Percentiles rank a stretch among this genome's conserved stretches.
phyloP scores from a whole-genome alignment of 2,329 filamentous ascomycete genomes.

The Ophiocordyceps camponoti-floridani region DNA sequence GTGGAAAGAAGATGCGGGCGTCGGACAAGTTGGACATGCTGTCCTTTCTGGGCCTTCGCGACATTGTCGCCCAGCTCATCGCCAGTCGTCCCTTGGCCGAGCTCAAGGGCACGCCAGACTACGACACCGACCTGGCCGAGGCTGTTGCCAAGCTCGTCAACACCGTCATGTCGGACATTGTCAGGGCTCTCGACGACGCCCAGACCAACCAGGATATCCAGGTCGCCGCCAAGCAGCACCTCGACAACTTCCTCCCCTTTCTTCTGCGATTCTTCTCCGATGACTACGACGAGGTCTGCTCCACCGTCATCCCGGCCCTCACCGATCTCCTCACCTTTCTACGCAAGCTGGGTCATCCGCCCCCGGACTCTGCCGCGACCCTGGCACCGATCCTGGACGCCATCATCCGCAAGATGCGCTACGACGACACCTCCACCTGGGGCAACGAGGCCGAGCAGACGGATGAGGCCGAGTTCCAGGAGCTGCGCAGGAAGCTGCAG shows the following conservation, averaged over 20 bases:
- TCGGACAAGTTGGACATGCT: constrained; percentile 91
- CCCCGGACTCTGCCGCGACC: constrained; percentile 61
- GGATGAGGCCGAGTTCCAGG: constrained; percentile 93
- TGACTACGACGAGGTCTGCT: constrained; percentile 96
- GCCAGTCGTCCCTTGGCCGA: constrained; percentile 66
- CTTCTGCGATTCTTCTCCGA: constrained; percentile 90
- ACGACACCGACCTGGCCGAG: constrained; percentile 91
- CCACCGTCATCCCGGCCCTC: constrained; percentile 81
- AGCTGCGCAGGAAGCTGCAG: constrained; percentile 76
- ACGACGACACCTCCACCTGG: constrained; percentile 88
- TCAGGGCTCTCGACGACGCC: constrained; percentile 61
- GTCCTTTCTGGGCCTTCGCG: constrained; percentile 68
- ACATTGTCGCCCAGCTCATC: constrained; percentile 74
- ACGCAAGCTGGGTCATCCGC: constrained; percentile 60
- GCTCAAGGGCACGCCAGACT: constrained; percentile 62
- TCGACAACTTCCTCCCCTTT: constrained; percentile 71
- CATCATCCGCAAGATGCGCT: constrained; percentile 91
- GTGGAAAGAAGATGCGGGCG: constrained; percentile 94
- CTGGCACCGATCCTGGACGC: constrained; percentile 77
- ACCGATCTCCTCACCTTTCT: constrained; percentile 86
- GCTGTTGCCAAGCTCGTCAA: constrained; percentile 92
- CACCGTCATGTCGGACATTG: constrained; percentile 70
- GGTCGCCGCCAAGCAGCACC: constrained; percentile 60
- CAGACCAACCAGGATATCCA: constrained; percentile 44
- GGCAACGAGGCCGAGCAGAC: constrained; percentile 87